Conservation (phyloP, 2,329 filamentous ascomycete genomes). For the Claviceps purpurea region DNA sequence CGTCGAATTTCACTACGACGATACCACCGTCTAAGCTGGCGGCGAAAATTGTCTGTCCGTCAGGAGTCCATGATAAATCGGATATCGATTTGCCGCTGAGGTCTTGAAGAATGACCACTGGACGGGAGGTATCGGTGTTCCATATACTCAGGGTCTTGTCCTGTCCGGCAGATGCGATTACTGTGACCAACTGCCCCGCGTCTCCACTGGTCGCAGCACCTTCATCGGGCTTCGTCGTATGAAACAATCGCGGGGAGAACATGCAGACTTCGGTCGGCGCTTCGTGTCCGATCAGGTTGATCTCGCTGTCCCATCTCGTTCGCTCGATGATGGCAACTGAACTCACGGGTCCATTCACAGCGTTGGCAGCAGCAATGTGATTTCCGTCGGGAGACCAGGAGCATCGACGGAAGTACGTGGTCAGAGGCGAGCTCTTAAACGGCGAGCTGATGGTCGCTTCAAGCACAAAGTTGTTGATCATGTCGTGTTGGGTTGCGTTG, state of each 20-base stretch:
- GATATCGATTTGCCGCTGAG: slow-evolving; percentile 84
- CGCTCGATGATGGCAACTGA: slow-evolving; percentile 93
- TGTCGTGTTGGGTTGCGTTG: slow-evolving; percentile 87
- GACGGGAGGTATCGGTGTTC: slow-evolving; percentile 91
- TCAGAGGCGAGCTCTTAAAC: slow-evolving; percentile 83
- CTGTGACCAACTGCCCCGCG: slow-evolving; percentile 53
- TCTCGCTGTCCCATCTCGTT: slow-evolving; percentile 86
- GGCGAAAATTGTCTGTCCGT: slow-evolving; percentile 75
- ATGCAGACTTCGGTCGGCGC: slow-evolving; percentile 94
- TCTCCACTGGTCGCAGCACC: slow-evolving; percentile 32
- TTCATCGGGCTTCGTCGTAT: slow-evolving; percentile 51
- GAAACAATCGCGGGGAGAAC: slow-evolving; percentile 86
- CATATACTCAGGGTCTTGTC: slow-evolving; percentile 94
- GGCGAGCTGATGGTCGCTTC: slow-evolving; percentile 83
- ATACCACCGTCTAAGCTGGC: slow-evolving; percentile 86
- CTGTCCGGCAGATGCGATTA: slow-evolving; percentile 92
- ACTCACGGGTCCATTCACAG: slow-evolving; percentile 92
- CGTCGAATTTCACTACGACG: slow-evolving; percentile 66
- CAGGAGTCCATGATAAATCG: slow-evolving; percentile 85
- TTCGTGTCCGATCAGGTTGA: slow-evolving; percentile 94
- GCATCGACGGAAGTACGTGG: slow-evolving; percentile 90
- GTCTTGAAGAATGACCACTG: slow-evolving; percentile 81
- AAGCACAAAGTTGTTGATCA: slow-evolving; percentile 90
- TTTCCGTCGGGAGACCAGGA: slow-evolving; percentile 97
- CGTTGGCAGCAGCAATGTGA: slow-evolving; percentile 93